phyloP scores from a whole-genome alignment of 495 filamentous ascomycete genomes.

The Sordaria brevicollis region DNA sequence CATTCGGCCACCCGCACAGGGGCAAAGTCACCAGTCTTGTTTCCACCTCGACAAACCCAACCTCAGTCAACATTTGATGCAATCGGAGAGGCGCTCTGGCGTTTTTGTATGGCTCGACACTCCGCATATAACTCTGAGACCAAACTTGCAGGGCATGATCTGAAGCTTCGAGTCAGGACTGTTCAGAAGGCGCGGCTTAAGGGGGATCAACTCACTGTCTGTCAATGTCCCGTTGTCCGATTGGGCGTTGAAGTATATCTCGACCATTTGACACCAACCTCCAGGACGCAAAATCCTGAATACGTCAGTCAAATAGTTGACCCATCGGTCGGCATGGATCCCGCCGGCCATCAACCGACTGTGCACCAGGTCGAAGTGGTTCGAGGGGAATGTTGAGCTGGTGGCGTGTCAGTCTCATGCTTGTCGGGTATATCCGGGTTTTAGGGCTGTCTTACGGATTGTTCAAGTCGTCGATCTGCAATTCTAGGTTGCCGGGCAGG shows the following conservation, averaged over 20 bases:
- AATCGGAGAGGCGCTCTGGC: conserved; percentile 57
- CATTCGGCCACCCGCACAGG: conserved; percentile 63
- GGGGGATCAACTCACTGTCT: conserved; percentile 30
- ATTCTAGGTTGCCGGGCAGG: conserved; percentile 56
- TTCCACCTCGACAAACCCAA: conserved; percentile 69
- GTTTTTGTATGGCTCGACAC: conserved; percentile 59
- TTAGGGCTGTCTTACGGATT: conserved; percentile 36
- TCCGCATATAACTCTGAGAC: conserved; percentile 59
- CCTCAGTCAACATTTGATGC: conserved; percentile 48
- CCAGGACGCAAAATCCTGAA: conserved; percentile 42
- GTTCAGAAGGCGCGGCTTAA: background rate
- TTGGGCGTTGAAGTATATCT: conserved; percentile 80
- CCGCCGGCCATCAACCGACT: conserved; percentile 71
- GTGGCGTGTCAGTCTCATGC: background rate
- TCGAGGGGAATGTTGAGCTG: conserved; percentile 61
- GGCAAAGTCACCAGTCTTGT: conserved; percentile 57
- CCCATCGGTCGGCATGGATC: conserved; percentile 69
- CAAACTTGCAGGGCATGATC: conserved; percentile 63
- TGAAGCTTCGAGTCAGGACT: conserved; percentile 13
- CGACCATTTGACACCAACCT: conserved; percentile 88
- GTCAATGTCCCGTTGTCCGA: conserved; percentile 81
- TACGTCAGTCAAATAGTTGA: conserved; percentile 70
- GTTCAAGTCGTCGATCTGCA: conserved; percentile 76
- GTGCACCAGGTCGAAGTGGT: conserved; percentile 84
- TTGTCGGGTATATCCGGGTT: background rate